Base-by-base conservation (phyloP, 1,284 basidiomycete species). In the Tylopilus sp. region DNA sequence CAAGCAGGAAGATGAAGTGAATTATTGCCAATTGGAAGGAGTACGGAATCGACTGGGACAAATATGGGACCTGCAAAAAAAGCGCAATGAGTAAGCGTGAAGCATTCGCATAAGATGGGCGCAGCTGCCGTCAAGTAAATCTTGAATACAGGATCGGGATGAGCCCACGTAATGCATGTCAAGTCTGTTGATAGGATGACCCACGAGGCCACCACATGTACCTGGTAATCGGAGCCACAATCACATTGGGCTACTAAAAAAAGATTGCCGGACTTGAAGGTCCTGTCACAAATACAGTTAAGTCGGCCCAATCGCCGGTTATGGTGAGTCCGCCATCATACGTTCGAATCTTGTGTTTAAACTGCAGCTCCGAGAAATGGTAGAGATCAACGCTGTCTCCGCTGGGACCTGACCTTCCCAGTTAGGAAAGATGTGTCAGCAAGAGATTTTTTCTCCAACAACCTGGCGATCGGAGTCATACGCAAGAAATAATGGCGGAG, bases 1-100 rank as follows among this genome's bases (percentile, higher is more conserved):
- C 44, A 50, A 59, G 59, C 59, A 50, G 36, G 48, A 48, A 43
- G 49, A 54, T 54, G 29, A 40, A 42, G 15, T 31, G 17, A 35
- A 6, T 20, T 41, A 38, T 21, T 46, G 37, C 38, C 43, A 36
- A 44, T 48, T 40, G 30, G 33, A 33, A 40, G 21, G 15, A 46
- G 28, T 44, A 28, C 40, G 7, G 21, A 24, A 36, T 35, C 36
- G 15, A 15, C 44, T 29, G 39, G 29, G 26, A 20, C 26, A n/a
- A 26, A 26, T 7, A 12, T 7, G 24, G 44, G 35, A 50, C 44
- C 46, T 40, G 30, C 33, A 21, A 33, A 6, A 24, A 21, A 21
- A 37, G 21, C 5, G 7, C 39, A 40, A 41, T 17, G 37, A n/a
- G 21, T 46, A 43, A 46, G 40, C 21, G 39, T 26, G 28, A 24